These are phyloP conservation scores for Sporisorium scitamineum DNA, from an alignment of 1,284 basidiomycete species.

Conservation along the genomic window DNA sequence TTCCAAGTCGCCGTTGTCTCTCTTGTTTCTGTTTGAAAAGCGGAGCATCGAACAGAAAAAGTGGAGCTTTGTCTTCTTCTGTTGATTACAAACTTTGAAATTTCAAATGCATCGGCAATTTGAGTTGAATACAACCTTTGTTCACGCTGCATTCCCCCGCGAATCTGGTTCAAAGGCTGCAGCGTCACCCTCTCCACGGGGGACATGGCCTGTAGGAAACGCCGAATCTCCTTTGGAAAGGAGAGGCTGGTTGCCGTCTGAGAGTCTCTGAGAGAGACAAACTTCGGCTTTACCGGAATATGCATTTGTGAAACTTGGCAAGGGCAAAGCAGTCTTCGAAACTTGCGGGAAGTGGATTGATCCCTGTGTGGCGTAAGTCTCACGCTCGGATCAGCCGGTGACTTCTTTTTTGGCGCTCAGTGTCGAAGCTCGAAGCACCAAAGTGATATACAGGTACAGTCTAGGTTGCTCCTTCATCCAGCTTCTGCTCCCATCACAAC, in stretches of 20 bases:
- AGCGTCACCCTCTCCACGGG: not conserved
- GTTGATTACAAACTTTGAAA: not conserved
- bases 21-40: too few species aligned
- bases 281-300: too few species aligned
- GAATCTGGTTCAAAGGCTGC: not conserved
- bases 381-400: constrained; percentile 33
- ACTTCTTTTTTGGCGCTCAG: not conserved
- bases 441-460: not conserved
- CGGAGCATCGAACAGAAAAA: not conserved
- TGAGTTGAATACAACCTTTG: not conserved
- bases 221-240: not conserved
- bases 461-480: not conserved
- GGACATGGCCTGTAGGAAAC: not conserved
- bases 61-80: not conserved
- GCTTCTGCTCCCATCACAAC: not conserved
- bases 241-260: too few species aligned
- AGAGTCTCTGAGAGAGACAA: too few species aligned
- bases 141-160: not conserved
- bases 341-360: not conserved
- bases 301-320: too few species aligned
- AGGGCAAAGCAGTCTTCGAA: too few species aligned
- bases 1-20: constrained; percentile 8
- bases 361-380: constrained; percentile 11
- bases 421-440: not conserved
- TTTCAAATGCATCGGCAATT: not conserved